Evolutionary conservation across 73 alveolate genomes (phyloP), one percentile per base, ranked within the genome.

Genomic region (Uronychia binucleata): DNA sequence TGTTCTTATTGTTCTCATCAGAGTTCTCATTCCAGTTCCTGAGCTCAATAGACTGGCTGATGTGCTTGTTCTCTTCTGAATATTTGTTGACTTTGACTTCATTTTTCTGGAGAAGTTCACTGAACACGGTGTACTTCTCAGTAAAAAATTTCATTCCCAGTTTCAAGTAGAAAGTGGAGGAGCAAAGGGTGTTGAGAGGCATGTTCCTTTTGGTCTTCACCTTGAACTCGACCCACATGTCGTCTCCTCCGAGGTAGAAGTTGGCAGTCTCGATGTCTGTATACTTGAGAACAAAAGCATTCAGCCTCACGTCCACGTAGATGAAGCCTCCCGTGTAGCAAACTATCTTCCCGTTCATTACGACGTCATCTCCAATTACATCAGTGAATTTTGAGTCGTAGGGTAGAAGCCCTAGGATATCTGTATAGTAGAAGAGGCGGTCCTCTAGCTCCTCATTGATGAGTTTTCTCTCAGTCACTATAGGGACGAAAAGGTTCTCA

Each of bases 331-430:
- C 26, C 29, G 77, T 91, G 58, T 88, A 88, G 26, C 32, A 77
- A 29, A 89, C 90, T 0, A 89, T 28, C 75, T 89, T 84, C n/a
- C 95, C 95, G 34, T 27, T 35, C 77, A 89, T 59, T 14, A 75
- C 60, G 28, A 59, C 11, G 74, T 89, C 92, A 19, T 60, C 33
- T 28, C 67, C 67, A 46, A 89, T 29, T 0, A 79, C 30, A 8
- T 35, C 91, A 26, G 33, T 26, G 26, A 30, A 77, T 11, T 58
- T 59, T 26, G 77, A 78, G 33, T 84, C 59, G 1, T 75, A 14
- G 0, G 89, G 88, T 34, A 86, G 75, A 30, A 79, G 57, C 27
- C 95, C 95, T 1, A 26, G 57, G 0, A 77, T 26, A 67, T 89
- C 91, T 0, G 78, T 1, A 34, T 31, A 57, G 35, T 58, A 77